phyloP scores from a whole-genome alignment of 495 filamentous ascomycete species.

The Cairneyella variabilis region DNA sequence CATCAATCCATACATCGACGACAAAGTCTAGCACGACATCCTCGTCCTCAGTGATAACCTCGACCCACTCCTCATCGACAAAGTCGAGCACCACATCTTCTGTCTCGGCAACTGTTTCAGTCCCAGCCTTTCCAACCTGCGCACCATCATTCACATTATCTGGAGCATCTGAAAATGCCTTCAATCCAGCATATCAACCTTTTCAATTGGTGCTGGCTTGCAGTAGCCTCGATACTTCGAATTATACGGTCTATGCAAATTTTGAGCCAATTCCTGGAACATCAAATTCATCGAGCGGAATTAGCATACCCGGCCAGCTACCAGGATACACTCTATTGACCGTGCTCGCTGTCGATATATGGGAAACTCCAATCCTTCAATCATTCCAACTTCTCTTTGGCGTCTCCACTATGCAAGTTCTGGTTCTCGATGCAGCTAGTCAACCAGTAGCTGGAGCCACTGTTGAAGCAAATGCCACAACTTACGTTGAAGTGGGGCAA shows the following conservation, averaged over 20 bases:
- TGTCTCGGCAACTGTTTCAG: not conserved
- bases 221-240: not conserved
- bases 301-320: not conserved
- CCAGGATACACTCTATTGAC: not conserved
- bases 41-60: too few relatives aligned
- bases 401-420: not conserved
- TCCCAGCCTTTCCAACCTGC: not conserved
- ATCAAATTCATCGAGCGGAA: not conserved
- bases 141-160: not conserved
- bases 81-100: not conserved
- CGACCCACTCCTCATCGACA: not conserved
- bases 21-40: too few relatives aligned
- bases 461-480: not conserved
- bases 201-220: not conserved
- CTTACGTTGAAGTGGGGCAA: not conserved
- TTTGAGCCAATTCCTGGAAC: not conserved
- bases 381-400: not conserved
- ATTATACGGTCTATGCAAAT: not conserved
- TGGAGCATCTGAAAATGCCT: not conserved
- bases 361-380: not conserved
- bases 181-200: not conserved
- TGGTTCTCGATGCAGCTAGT: not conserved
- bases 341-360: not conserved
- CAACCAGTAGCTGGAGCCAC: not conserved
- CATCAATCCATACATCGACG: too few relatives aligned